Percentiles rank a stretch among this genome's conserved stretches.
These are phyloP conservation scores for Eurotiales sp. DNA, from an alignment of 2,329 filamentous ascomycete species.

Conservation along the genomic window DNA sequence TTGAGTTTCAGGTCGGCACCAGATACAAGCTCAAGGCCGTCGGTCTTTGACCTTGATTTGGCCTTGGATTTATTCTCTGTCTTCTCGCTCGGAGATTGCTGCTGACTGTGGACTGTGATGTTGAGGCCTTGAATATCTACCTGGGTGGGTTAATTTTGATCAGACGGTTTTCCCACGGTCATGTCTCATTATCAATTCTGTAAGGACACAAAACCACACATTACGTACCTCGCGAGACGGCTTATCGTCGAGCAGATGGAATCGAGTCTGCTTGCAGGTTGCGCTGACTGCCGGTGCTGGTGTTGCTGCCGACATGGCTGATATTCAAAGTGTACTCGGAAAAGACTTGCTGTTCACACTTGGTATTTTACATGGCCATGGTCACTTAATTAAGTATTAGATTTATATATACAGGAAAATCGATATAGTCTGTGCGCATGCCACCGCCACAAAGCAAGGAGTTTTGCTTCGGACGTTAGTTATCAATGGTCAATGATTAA, in stretches of 20 bases:
- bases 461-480: too few relatives aligned
- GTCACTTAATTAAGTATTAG: too few relatives aligned
- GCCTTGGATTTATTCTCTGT: constrained; percentile 22
- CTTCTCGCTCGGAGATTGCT: neutral
- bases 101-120: constrained; percentile 17
- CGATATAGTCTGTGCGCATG: too few relatives aligned
- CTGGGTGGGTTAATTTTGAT: constrained; percentile 44
- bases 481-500: too few relatives aligned
- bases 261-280: constrained; percentile 65
- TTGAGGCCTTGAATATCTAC: constrained; percentile 69
- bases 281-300: constrained; percentile 48
- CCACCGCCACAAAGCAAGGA: too few relatives aligned
- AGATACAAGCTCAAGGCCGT: constrained; percentile 60
- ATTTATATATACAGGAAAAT: too few relatives aligned
- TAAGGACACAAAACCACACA: neutral
- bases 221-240: constrained; percentile 46
- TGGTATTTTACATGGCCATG: neutral
- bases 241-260: constrained; percentile 57
- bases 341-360: neutral
- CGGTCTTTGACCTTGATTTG: constrained; percentile 51
- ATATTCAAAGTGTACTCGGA: neutral
- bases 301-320: constrained; percentile 1
- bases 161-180: too few relatives aligned
- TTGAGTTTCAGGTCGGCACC: constrained; percentile 70
- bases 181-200: too few relatives aligned